Percentiles rank a stretch among this genome's conserved stretches.
Conservation (phyloP, 2,329 filamentous ascomycete genomes). For the Xylaria sp. region DNA sequence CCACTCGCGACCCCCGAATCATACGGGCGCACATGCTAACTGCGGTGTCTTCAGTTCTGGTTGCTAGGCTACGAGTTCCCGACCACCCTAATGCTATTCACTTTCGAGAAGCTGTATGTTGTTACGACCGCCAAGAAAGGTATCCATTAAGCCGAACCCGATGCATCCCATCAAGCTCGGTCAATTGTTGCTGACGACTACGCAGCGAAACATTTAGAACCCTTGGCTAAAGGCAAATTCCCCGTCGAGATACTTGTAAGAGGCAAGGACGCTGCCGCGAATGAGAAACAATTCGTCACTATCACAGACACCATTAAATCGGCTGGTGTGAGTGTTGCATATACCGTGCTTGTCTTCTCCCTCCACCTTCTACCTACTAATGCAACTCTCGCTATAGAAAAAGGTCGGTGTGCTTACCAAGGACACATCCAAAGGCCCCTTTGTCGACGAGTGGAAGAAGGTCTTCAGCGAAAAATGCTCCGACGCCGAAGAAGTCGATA, state of each 20-base stretch:
- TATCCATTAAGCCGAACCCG: slow-evolving; percentile 45
- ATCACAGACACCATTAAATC: slow-evolving; percentile 86
- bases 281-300: slow-evolving; percentile 86
- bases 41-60: slow-evolving; percentile 74
- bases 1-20: background rate
- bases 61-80: slow-evolving; percentile 98
- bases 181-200: slow-evolving; percentile 42
- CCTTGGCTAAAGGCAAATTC: slow-evolving; percentile 88
- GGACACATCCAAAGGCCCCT: slow-evolving; percentile 83
- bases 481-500: slow-evolving; percentile 87
- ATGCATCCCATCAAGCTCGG: background rate
- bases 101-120: slow-evolving; percentile 84
- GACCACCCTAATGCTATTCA: slow-evolving; percentile 92
- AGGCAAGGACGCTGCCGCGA: slow-evolving; percentile 89
- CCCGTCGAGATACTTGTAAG: slow-evolving; percentile 90
- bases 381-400: slow-evolving; percentile 58
- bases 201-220: slow-evolving; percentile 87
- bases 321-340: slow-evolving; percentile 70
- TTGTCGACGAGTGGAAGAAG: slow-evolving; percentile 96
- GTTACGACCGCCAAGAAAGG: slow-evolving; percentile 98
- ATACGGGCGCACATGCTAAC: slow-evolving; percentile 8
- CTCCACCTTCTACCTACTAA: slow-evolving; percentile 21
- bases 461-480: slow-evolving; percentile 77
- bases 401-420: slow-evolving; percentile 89
- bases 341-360: background rate